A percentile compares a stretch with the other conserved stretches of the same genome.
Evolutionary conservation across 2,329 filamentous ascomycete genomes (phyloP).

Genomic region (Rhynchosporium graminicola): DNA sequence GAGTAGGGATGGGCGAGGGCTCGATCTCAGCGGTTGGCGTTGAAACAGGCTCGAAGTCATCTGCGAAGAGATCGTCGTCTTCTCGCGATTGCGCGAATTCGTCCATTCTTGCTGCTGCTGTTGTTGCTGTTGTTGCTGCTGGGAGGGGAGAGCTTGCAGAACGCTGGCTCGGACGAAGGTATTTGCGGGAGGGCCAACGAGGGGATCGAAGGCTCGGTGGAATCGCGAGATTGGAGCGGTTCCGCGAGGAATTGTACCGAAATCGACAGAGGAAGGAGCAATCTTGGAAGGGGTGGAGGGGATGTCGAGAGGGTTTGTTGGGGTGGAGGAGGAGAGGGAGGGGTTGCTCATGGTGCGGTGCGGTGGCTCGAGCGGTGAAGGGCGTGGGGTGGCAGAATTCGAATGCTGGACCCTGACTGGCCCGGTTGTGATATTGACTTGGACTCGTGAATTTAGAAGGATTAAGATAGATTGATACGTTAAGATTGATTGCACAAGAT

Average conservation of each 20-base stretch:
- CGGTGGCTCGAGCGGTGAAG: background rate
- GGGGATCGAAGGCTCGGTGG: background rate
- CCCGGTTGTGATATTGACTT: background rate
- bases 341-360: background rate
- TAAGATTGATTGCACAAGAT: conserved; percentile 1
- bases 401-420: background rate
- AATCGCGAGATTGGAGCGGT: conserved; percentile 11
- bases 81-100: conserved; percentile 41
- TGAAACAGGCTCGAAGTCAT: conserved; percentile 39
- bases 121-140: background rate
- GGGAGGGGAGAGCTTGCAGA: background rate
- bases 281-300: background rate
- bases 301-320: background rate
- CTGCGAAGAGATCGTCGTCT: conserved; percentile 41
- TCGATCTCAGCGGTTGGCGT: conserved; percentile 29
- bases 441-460: no score
- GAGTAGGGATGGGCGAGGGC: background rate
- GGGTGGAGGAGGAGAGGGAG: background rate
- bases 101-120: conserved; percentile 31
- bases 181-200: conserved; percentile 1
- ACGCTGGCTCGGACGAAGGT: background rate
- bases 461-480: background rate
- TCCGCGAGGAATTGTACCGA: background rate
- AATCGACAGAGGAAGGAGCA: background rate
- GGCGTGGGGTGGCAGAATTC: conserved; percentile 3